phyloP scores from a whole-genome alignment of 2,329 filamentous ascomycete species.

The Aspergillus floridensis region DNA sequence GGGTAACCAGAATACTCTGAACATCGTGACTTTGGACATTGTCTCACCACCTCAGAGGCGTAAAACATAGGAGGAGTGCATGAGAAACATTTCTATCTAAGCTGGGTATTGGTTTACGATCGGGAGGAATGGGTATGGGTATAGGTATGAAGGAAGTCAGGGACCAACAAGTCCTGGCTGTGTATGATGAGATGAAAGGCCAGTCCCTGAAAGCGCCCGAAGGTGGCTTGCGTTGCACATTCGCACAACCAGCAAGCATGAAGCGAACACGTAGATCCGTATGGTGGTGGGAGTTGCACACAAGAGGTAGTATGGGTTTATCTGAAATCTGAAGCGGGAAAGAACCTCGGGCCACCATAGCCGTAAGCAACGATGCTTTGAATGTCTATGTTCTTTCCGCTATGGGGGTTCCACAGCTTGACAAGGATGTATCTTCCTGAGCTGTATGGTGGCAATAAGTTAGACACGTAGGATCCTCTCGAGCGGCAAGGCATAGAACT shows the following conservation, averaged over 20 bases:
- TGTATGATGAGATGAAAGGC: background rate
- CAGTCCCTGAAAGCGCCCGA: background rate
- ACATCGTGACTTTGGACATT: no score
- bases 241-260: background rate
- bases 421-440: conserved; percentile 80
- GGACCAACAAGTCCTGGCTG: background rate
- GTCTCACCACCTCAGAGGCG: no score
- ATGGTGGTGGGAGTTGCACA: background rate
- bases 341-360: conserved; percentile 81
- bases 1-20: no score
- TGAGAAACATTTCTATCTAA: background rate
- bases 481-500: conserved; percentile 12
- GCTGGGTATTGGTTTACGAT: background rate
- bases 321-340: conserved; percentile 65
- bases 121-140: background rate
- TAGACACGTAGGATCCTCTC: background rate
- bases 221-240: background rate
- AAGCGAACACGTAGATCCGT: background rate
- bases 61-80: background rate
- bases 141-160: background rate
- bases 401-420: conserved; percentile 82
- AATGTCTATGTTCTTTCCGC: conserved; percentile 80
- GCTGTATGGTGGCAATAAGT: conserved; percentile 33
- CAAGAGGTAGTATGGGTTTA: conserved; percentile 29
- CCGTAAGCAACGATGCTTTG: conserved; percentile 81